Base-by-base conservation (phyloP, 2,329 filamentous ascomycete species). In the Pseudocercospora crystallina region DNA sequence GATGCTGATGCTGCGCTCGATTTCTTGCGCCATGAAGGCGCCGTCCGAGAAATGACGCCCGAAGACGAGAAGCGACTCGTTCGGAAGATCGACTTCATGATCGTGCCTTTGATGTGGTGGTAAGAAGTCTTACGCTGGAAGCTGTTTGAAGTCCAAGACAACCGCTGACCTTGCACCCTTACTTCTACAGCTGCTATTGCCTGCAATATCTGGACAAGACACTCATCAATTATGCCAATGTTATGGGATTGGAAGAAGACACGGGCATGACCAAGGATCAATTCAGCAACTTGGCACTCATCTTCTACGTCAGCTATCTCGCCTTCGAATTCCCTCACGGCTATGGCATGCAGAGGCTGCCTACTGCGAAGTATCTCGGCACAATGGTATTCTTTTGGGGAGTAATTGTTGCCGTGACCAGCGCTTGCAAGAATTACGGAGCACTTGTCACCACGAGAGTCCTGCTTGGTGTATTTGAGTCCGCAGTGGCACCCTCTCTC, bases 391-490 rank as follows among this genome's bases (percentile, higher is more conserved):
- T 66, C 3, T 61, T 75, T 11, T 80, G 76, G 77, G 77, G 76
- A 8, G 59, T 76, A 3, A 71, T 78, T 41, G 71, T 80, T 2
- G 69, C 75, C 1, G 65, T 73, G 5, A 79, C 76, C 8, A 71
- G 72, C n/a, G 76, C 75, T 3, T 76, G 74, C 40, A 73, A 76
- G 56, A 78, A 74, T 53, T 81, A 76, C 57, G 73, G 70, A 2
- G 73, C 75, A 0, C 66, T 82, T 10, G 72, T 79, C 4, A 69
- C 73, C 7, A 73, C 76, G 1, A 71, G 80, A 5, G 72, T 80
- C 10, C 61, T 82, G 0, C 68, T 82, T 0, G 80, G 80, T 11
- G 73, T 73, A 37, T 80, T 81, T 50, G 80, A 83, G 61, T 71
- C 76, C 10, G 76, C 75, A 7, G 75, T 82, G 8, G 76, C 77